phyloP scores from a whole-genome alignment of 192 early-diverging fungal species.

The Pilobolus umbonatus region DNA sequence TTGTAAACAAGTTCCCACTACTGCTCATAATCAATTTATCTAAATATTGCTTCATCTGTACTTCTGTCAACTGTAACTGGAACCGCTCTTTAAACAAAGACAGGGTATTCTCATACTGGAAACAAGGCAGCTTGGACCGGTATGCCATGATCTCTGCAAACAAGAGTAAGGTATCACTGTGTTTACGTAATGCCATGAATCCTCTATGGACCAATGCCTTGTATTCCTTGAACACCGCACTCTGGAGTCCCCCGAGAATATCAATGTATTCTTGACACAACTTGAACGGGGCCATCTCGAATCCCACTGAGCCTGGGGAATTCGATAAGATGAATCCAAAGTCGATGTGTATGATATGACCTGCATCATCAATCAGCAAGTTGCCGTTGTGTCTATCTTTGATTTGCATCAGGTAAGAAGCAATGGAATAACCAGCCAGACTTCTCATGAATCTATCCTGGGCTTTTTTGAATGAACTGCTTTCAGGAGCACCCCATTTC shows the following conservation, averaged over 20 bases:
- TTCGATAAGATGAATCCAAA: slow-evolving; percentile 99
- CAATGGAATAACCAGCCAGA: slow-evolving; percentile 88
- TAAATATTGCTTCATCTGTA: slow-evolving; percentile 79
- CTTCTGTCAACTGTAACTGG: slow-evolving; percentile 77
- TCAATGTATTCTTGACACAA: slow-evolving; percentile 95
- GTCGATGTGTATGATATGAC: slow-evolving; percentile 84
- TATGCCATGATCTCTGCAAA: slow-evolving; percentile 96
- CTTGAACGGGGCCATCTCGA: slow-evolving; percentile 98
- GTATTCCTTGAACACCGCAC: slow-evolving; percentile 83
- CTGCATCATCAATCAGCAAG: slow-evolving; percentile 79
- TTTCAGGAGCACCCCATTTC: slow-evolving; percentile 81
- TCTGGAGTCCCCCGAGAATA: slow-evolving; percentile 84
- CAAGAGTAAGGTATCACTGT: slow-evolving; percentile 77
- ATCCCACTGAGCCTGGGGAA: slow-evolving; percentile 94
- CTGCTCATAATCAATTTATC: slow-evolving; percentile 82
- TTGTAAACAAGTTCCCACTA: slow-evolving; percentile 88
- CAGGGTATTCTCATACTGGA: slow-evolving; percentile 52
- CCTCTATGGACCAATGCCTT: slow-evolving; percentile 73
- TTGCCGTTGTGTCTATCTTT: slow-evolving; percentile 98
- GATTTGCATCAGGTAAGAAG: slow-evolving; percentile 89
- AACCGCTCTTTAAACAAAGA: slow-evolving; percentile 84
- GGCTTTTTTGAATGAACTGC: slow-evolving; percentile 71
- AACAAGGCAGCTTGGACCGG: slow-evolving; percentile 64
- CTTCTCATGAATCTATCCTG: slow-evolving; percentile 93
- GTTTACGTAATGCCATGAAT: slow-evolving; percentile 84